These are phyloP conservation scores for Maudiozyma barnettii DNA, from an alignment of 805 yeast species.

Conservation along the genomic window DNA sequence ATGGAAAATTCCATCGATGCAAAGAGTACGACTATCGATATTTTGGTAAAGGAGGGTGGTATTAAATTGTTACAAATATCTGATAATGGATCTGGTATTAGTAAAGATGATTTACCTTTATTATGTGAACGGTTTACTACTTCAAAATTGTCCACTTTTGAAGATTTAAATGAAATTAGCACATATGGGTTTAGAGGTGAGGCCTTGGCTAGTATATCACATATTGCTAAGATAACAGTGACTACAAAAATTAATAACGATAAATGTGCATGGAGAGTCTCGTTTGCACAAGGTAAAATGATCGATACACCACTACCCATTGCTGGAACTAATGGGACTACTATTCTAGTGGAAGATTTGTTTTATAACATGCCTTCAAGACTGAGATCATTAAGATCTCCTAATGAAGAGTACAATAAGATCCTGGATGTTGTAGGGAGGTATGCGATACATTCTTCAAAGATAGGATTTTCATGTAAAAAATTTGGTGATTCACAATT, in stretches of 20 bases:
- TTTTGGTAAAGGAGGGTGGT: slow-evolving; percentile 87
- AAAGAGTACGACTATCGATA: slow-evolving; percentile 58
- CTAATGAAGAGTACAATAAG: slow-evolving; percentile 64
- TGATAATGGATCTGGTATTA: slow-evolving; percentile 83
- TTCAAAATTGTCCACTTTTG: slow-evolving; percentile 65
- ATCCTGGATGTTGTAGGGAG: slow-evolving; percentile 77
- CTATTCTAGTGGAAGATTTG: slow-evolving; percentile 73
- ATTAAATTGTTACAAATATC: slow-evolving; percentile 74
- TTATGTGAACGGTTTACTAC: slow-evolving; percentile 92
- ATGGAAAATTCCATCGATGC: slow-evolving; percentile 93
- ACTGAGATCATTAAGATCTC: slow-evolving; percentile 50
- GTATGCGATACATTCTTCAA: slow-evolving; percentile 65
- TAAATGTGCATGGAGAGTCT: slow-evolving; percentile 60
- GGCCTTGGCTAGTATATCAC: slow-evolving; percentile 90
- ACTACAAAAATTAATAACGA: slow-evolving; percentile 57
- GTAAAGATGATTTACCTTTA: slow-evolving; percentile 58
- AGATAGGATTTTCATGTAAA: slow-evolving; percentile 71
- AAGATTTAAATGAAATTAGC: slow-evolving; percentile 58
- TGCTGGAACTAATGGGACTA: slow-evolving; percentile 87
- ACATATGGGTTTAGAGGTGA: slow-evolving; percentile 97
- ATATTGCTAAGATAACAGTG: slow-evolving; percentile 73
- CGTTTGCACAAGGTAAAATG: slow-evolving; percentile 59
- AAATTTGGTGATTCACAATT: slow-evolving; percentile 67
- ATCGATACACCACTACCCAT: slow-evolving; percentile 51
- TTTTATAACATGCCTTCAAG: slow-evolving; percentile 85